Conservation (phyloP, 257 asterid genomes). For the Coffea eugenioides region DNA sequence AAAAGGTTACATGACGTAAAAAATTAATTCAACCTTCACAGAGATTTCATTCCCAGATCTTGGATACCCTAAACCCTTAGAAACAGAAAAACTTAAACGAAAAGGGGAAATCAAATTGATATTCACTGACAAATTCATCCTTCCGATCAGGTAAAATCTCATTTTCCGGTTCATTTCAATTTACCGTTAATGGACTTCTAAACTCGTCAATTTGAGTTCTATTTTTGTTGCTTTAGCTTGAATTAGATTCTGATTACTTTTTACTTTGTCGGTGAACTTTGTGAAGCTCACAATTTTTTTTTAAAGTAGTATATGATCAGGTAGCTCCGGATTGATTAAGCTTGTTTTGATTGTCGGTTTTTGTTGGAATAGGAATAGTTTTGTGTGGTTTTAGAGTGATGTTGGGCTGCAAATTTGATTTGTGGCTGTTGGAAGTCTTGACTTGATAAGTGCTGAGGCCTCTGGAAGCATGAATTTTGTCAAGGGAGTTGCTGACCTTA, state of each 20-base stretch:
- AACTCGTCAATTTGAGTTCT: not conserved
- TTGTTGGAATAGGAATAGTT: not conserved
- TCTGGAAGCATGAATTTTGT: constrained; percentile 79
- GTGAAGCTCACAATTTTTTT: not conserved
- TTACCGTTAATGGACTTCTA: not conserved
- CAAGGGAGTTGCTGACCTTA: constrained; percentile 93
- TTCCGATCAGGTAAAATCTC: constrained; percentile 8
- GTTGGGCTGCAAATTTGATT: constrained; percentile 36
- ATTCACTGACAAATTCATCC: not conserved
- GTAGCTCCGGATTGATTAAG: not conserved
- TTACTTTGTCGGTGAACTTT: not conserved
- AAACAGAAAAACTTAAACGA: not conserved
- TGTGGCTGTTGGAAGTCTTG: constrained; percentile 41
- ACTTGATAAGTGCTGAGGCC: constrained; percentile 24
- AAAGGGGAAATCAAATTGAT: not conserved
- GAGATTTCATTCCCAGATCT: constrained; percentile 9
- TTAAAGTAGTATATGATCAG: not conserved
- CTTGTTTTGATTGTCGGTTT: constrained; percentile 6
- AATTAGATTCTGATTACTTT: not conserved
- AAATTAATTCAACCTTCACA: not conserved
- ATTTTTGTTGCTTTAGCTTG: not conserved
- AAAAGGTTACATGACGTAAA: not conserved
- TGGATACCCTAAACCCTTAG: constrained; percentile 2
- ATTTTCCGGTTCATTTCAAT: not conserved
- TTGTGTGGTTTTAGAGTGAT: constrained; percentile 31